Evolutionary conservation across 2,329 filamentous ascomycete genomes (phyloP).

Genomic region (Fusarium chaquense): DNA sequence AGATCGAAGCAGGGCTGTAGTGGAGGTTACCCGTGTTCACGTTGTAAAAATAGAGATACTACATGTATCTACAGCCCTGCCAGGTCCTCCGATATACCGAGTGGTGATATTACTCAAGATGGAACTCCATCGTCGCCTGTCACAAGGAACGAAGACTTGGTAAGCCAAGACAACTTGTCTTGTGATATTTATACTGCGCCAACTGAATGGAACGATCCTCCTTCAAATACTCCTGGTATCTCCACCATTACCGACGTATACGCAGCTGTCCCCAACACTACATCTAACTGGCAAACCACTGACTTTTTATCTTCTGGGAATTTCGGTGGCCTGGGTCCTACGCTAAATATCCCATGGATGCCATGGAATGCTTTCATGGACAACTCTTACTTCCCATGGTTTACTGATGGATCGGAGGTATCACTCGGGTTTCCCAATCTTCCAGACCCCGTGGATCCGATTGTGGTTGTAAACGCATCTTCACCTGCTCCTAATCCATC

Average conservation of each 20-base stretch:
- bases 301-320: too few species aligned
- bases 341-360: fast-evolving
- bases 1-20: neutral
- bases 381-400: neutral
- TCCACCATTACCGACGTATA: neutral
- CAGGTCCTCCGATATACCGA: fast-evolving
- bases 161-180: neutral
- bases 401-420: neutral
- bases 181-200: too few species aligned
- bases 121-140: neutral
- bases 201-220: neutral
- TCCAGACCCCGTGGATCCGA: too few species aligned
- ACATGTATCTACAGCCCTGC: neutral
- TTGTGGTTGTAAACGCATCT: too few species aligned
- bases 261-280: neutral
- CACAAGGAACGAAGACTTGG: neutral
- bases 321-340: fast-evolving
- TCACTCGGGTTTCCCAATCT: neutral
- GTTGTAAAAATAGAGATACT: fast-evolving
- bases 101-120: fast-evolving
- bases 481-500: fast-evolving
- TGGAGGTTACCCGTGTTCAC: fast-evolving
- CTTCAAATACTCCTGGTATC: neutral
- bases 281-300: neutral
- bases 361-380: fast-evolving